Base-by-base conservation (phyloP, 768 basidiomycete genomes). In the Leucocoprinus birnbaumii region DNA sequence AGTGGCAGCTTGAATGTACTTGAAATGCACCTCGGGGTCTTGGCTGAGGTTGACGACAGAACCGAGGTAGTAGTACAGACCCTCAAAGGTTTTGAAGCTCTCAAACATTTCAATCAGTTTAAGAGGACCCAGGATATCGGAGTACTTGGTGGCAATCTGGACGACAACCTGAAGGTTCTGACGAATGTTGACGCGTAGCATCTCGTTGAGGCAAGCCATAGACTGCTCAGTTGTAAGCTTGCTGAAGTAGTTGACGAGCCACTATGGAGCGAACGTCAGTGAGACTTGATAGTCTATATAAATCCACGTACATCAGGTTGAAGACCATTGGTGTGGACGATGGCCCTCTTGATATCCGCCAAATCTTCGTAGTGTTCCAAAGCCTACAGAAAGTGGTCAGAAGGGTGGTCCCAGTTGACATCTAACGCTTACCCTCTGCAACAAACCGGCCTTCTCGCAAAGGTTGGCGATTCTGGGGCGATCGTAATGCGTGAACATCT, bases 31-130 rank as follows among this genome's bases (percentile, higher is more conserved):
- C 69, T 99, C 97, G 3, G 91, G 82, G 70, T 99, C 97, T 68
- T 93, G 84, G 68, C 89, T 93, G 60, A 99, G 80, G 73, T 98
- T 99, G 68, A 99, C 97, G 61, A 99, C 82, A 9, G 96, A 96
- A 24, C 97, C 97, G 43, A 99, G 87, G 69, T 98, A 98, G 73
- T 98, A 98, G 77, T 98, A 99, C 22, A 99, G 84, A 68, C 94
- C 97, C 68, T 99, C 97, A 61, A 93, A 98, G 56, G 85, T 96
- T 80, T 98, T 98, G 84, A 92, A 97, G 41, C 86, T 83, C 71
- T 99, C 96, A 58, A 98, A 98, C 85, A 98, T 89, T 73, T 98
- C 97, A 62, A 99, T 98, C 51, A 99, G 78, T 71, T 95, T 96
- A 70, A 97, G 87, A 24, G 97, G 94, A 1, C 97, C 97, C 48